Percentiles rank a stretch among this genome's conserved stretches.
Conservation (phyloP, 228 moss, liverwort and hornwort genomes). For the Sphagnum fallax region DNA sequence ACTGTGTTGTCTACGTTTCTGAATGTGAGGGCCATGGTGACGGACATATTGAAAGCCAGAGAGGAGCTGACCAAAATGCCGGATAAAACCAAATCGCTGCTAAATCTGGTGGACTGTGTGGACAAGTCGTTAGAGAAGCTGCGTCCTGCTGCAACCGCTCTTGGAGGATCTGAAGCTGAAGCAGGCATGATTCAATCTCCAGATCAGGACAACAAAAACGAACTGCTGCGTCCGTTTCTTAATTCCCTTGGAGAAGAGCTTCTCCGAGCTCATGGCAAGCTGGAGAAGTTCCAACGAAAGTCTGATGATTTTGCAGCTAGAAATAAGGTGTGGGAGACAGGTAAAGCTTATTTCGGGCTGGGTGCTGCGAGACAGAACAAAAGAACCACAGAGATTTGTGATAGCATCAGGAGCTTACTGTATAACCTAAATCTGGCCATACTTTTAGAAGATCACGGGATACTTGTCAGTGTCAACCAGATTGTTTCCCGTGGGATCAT, state of each 20-base stretch:
- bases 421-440: background rate
- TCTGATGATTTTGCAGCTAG: background rate
- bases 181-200: no score
- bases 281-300: background rate
- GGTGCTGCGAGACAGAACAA: background rate
- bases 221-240: background rate
- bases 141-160: background rate
- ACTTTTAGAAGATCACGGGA: background rate
- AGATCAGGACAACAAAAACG: background rate
- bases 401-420: background rate
- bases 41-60: background rate
- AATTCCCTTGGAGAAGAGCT: background rate
- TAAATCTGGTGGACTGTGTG: background rate
- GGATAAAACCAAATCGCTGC: background rate
- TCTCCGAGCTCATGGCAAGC: background rate
- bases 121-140: background rate
- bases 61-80: background rate
- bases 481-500: no score
- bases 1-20: background rate
- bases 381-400: background rate
- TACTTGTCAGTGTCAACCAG: background rate
- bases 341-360: background rate
- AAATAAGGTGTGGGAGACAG: background rate
- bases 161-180: background rate
- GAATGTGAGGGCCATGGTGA: background rate